Evolutionary conservation across 2,329 filamentous ascomycete genomes (phyloP).

Genomic region (Anthostomella pinea): DNA sequence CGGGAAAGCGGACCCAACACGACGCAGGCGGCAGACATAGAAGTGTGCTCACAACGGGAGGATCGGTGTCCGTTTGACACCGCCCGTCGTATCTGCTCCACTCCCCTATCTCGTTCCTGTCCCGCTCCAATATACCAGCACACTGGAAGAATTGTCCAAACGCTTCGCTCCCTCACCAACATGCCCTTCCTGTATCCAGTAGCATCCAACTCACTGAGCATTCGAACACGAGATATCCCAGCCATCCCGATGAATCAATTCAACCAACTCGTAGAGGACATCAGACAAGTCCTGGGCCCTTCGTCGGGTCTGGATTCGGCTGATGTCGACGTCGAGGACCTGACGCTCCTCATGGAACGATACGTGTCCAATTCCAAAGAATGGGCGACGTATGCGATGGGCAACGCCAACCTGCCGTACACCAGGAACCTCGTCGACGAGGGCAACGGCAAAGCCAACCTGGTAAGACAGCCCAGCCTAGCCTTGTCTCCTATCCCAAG

Average conservation of each 20-base stretch:
- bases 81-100: too few relatives aligned
- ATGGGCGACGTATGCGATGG: slow-evolving; percentile 74
- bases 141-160: too few relatives aligned
- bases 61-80: too few relatives aligned
- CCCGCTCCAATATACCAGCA: too few relatives aligned
- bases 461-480: slow-evolving; percentile 39
- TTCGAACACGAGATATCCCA: slow-evolving; percentile 4
- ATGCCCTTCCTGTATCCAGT: slow-evolving; percentile 6
- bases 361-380: slow-evolving; percentile 68
- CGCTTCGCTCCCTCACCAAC: too few relatives aligned
- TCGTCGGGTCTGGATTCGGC: slow-evolving; percentile 79
- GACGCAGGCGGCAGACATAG: too few relatives aligned
- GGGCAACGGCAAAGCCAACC: slow-evolving; percentile 67
- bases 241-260: slow-evolving; percentile 47
- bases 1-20: too few relatives aligned
- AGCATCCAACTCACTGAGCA: slow-evolving; percentile 3
- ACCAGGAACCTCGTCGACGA: slow-evolving; percentile 88
- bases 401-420: slow-evolving; percentile 68
- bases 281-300: slow-evolving; percentile 73
- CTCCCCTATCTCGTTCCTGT: too few relatives aligned
- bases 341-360: slow-evolving; percentile 69
- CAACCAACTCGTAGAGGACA: slow-evolving; percentile 66
- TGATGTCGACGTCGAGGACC: slow-evolving; percentile 71
- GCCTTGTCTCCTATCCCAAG: neutral
- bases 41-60: too few relatives aligned